Base-by-base conservation (phyloP, 257 asterid genomes). In the Ocimum tenuiflorum region DNA sequence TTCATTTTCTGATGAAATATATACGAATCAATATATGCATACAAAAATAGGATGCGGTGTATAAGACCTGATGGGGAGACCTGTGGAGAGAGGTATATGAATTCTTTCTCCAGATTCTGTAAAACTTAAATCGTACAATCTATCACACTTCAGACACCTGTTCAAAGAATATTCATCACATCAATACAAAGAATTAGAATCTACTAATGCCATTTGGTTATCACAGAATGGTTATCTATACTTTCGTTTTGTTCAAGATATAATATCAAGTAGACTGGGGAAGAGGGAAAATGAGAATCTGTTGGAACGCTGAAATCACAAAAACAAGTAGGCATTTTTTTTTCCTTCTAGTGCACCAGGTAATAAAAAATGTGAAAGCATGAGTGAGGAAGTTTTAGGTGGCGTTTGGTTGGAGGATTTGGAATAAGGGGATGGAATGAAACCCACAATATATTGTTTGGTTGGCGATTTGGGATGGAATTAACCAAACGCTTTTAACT, bases 81-180 rank as follows among this genome's bases (percentile, higher is more conserved):
- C 65, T 31, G 65, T 31, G 20, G 53, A 29, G 62, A 50, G 57
- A n/a, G n/a, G 56, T 38, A 53, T 13, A 18, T 10, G 17, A 65
- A 41, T 55, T 39, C 52, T 70, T 13, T 50, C 43, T 13, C 45
- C 35, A 43, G 65, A 59, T 12, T 68, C 62, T 35, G 27, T 13
- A 12, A 53, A n/a, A n/a, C n/a, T n/a, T n/a, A n/a, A n/a, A n/a
- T 73, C 65, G 63, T 48, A 43, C 57, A 42, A 67, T 33, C 71
- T 68, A 49, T n/a, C 67, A 66, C 60, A 54, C 68, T 69, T 78
- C 68, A 52, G 81, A 45, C 38, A 78, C 79, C 81, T 81, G 78
- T 66, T 72, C 56, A 50, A 38, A n/a, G n/a, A n/a, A n/a, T n/a
- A n/a, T n/a, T n/a, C n/a, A n/a, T n/a, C n/a, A n/a, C n/a, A n/a